These are phyloP conservation scores for Capsella rubella DNA, from an alignment of 441 rosid genomes.

Conservation along the genomic window DNA sequence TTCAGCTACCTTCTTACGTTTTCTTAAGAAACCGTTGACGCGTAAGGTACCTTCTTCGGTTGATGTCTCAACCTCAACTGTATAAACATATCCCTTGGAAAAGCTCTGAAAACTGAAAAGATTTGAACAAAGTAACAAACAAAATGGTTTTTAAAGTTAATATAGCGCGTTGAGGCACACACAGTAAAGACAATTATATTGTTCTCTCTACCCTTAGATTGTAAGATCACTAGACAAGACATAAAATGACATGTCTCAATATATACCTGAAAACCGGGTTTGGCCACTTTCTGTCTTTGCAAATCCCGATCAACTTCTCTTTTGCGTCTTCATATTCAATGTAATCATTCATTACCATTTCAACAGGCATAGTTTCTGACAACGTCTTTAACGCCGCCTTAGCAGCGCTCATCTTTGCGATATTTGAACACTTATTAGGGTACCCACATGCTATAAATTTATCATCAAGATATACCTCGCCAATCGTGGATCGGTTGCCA, in stretches of 20 bases:
- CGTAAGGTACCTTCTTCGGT: slow-evolving; percentile 44
- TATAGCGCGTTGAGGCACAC: background rate
- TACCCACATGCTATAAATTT: slow-evolving; percentile 50
- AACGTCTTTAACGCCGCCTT: slow-evolving; percentile 52
- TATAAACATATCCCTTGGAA: slow-evolving; percentile 48
- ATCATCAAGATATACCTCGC: slow-evolving; percentile 53
- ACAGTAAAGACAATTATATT: background rate
- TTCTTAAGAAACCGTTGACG: slow-evolving; percentile 49
- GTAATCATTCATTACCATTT: slow-evolving; percentile 4
- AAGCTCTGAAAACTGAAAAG: slow-evolving; percentile 48
- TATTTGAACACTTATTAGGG: slow-evolving; percentile 29
- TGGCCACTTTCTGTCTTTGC: slow-evolving; percentile 58
- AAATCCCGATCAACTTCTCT: slow-evolving; percentile 57
- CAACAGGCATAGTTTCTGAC: slow-evolving; percentile 32
- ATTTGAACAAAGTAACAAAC: slow-evolving; percentile 21
- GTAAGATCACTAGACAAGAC: background rate
- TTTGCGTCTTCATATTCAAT: slow-evolving; percentile 50
- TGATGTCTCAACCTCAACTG: slow-evolving; percentile 49
- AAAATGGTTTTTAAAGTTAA: background rate
- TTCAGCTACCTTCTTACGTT: slow-evolving; percentile 54
- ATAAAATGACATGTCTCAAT: background rate
- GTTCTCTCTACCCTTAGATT: no score
- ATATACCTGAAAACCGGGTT: slow-evolving; percentile 60
- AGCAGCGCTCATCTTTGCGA: slow-evolving; percentile 59
- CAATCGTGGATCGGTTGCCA: background rate